These are phyloP conservation scores for Phylloporus sp. DNA, from an alignment of 768 basidiomycete genomes.

Conservation along the genomic window DNA sequence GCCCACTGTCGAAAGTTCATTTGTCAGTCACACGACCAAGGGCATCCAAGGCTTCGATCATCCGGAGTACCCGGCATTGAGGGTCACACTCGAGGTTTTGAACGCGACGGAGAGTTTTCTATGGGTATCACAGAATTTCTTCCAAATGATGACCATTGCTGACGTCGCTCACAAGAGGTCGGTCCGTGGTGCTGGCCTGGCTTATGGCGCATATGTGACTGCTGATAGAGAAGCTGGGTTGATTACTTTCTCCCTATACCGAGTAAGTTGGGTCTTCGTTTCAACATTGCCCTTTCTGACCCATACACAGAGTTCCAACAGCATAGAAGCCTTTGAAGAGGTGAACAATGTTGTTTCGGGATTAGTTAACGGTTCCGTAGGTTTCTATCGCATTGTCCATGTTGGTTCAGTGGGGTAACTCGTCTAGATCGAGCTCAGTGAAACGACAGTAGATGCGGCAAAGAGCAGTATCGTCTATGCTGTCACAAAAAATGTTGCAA, in stretches of 20 bases:
- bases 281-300: background rate
- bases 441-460: constrained; percentile 80
- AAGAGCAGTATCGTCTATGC: constrained; percentile 88
- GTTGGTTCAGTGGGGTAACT: background rate
- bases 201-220: constrained; percentile 81
- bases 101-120: constrained; percentile 94
- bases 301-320: constrained; percentile 66
- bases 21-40: constrained; percentile 70
- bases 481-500: constrained; percentile 77
- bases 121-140: constrained; percentile 54
- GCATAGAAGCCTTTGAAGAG: constrained; percentile 73
- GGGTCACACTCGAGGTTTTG: constrained; percentile 79
- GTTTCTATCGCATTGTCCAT: constrained; percentile 15
- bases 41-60: constrained; percentile 77
- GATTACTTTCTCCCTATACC: constrained; percentile 71
- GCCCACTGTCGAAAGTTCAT: constrained; percentile 93
- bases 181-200: constrained; percentile 91
- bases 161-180: constrained; percentile 45
- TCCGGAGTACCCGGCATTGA: constrained; percentile 78
- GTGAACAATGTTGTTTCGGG: constrained; percentile 73
- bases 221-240: constrained; percentile 76
- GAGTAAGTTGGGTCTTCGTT: constrained; percentile 42
- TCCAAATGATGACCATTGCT: constrained; percentile 8
- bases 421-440: constrained; percentile 69
- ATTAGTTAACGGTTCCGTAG: constrained; percentile 77